A percentile compares a stretch with the other conserved stretches of the same genome.
Conservation (phyloP, 2,329 filamentous ascomycete genomes). For the Cercospora sp. region DNA sequence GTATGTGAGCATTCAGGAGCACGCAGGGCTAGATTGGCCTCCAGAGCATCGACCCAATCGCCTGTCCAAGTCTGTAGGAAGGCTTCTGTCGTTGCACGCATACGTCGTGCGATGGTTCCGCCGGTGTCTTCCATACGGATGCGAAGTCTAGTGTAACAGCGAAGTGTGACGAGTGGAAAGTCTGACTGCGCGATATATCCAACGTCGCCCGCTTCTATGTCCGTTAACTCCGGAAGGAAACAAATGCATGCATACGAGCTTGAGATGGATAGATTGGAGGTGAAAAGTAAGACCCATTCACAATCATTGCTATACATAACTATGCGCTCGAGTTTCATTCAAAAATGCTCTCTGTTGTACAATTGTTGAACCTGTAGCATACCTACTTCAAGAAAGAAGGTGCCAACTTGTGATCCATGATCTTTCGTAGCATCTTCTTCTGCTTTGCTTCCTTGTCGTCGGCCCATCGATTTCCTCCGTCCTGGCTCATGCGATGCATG, state of each 20-base stretch:
- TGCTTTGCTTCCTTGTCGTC: constrained; percentile 11
- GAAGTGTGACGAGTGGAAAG: too few relatives aligned
- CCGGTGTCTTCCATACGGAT: neutral
- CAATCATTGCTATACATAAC: too few relatives aligned
- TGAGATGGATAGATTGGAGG: too few relatives aligned
- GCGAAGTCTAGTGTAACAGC: too few relatives aligned
- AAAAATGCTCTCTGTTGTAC: too few relatives aligned
- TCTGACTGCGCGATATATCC: too few relatives aligned
- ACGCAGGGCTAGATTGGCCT: constrained; percentile 15
- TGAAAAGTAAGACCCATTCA: too few relatives aligned
- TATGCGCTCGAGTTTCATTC: too few relatives aligned
- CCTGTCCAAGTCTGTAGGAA: constrained; percentile 28
- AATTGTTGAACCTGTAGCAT: neutral
- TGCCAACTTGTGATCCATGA: constrained; percentile 11
- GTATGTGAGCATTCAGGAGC: constrained; percentile 23
- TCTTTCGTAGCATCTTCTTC: constrained; percentile 1
- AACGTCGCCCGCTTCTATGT: too few relatives aligned
- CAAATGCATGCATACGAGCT: too few relatives aligned
- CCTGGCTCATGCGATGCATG: constrained; percentile 5
- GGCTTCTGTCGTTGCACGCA: constrained; percentile 24
- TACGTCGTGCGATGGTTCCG: constrained; percentile 12
- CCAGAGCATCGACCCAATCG: constrained; percentile 19
- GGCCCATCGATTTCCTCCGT: constrained; percentile 2
- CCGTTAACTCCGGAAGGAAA: too few relatives aligned
- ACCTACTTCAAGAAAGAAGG: constrained; percentile 11